Base-by-base conservation (phyloP, 176 grass and related monocot genomes). In the Oryza nivara region DNA sequence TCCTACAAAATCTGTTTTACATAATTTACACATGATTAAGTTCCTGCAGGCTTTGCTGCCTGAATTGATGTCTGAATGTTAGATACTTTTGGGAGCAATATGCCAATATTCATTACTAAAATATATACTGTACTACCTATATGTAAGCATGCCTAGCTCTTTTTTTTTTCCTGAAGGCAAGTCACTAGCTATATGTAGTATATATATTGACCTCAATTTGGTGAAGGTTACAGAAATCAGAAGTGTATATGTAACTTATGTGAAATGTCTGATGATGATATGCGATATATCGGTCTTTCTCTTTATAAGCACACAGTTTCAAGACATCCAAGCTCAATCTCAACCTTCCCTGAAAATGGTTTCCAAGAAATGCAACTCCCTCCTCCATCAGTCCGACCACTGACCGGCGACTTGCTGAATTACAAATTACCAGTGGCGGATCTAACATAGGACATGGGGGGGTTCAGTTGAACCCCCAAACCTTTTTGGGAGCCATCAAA, bases 21-120 rank as follows among this genome's bases (percentile, higher is more conserved):
- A 63, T 32, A 66, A 84, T 85, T 44, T 11, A 38, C 34, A 56
- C 7, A 80, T 83, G 46, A 91, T 36, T 81, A 28, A 58, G 7
- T 35, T 48, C 9, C 20, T 66, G 10, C 20, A 51, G 10, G 30
- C 10, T 35, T 36, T 36, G 11, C 16, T 32, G 26, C 28, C 41
- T 76, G 43, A 19, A 75, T 56, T 4, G 47, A 49, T 67, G 44
- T 36, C 71, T 72, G 64, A 28, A 41, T 67, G 32, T 68, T 26
- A 48, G 20, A 19, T 25, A 23, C 41, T 26, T 72, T 72, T 72
- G 19, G 11, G 7, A 41, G 35, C 68, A n/a, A 63, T 63, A 63
- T 63, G n/a, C 30, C 30, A 2, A 32, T 32, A 32, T 32, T 32
- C 30, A 32, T 32, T 32, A 1, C 3, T 54, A 41, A 41, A 41